Evolutionary conservation across 148 eudicot genomes (phyloP), one percentile per base, ranked within the genome.

Genomic region (Camellia lanceoleosa): DNA sequence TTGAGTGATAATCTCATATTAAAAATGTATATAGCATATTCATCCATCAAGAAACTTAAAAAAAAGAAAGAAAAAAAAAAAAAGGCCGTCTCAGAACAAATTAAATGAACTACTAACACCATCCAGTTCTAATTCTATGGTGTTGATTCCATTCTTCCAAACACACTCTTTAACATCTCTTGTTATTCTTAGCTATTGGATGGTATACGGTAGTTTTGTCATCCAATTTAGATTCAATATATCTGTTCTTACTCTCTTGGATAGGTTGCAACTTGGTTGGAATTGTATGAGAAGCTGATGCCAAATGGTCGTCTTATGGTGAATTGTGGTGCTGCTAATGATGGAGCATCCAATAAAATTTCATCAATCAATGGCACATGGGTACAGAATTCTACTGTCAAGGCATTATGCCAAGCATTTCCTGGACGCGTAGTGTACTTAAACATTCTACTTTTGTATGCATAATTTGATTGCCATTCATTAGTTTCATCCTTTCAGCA

Each of bases 251-350:
- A 60, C 14, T 74, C 55, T 79, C 54, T 42, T 80, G 67, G 63
- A 80, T 82, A 88, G 90, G 90, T 86, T 52, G 83, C 81, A 74
- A 90, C 91, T 55, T 95, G 99, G 99, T 73, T 89, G 78, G 79
- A 85, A 10, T 81, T 95, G 78, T 75, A 80, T 41, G 78, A 87
- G 16, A 92, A 87, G 64, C 82, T 95, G 77, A 95, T 90, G 97
- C 91, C 92, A 61, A 79, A 86, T 78, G 97, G 99, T 49, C 90
- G 99, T 43, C 71, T 95, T 42, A 95, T 95, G 97, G 97, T 95
- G 73, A 95, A 95, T 71, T 95, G 99, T 87, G 97, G 90, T 58
- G 97, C 89, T 60, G 84, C 81, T n/a, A 76, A 61, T 78, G 61
- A 66, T 75, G 81, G 54, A 60, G 65, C 51, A 15, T 68, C 75